Conservation (phyloP, 2,329 filamentous ascomycete genomes). For the Verticillium isaacii region DNA sequence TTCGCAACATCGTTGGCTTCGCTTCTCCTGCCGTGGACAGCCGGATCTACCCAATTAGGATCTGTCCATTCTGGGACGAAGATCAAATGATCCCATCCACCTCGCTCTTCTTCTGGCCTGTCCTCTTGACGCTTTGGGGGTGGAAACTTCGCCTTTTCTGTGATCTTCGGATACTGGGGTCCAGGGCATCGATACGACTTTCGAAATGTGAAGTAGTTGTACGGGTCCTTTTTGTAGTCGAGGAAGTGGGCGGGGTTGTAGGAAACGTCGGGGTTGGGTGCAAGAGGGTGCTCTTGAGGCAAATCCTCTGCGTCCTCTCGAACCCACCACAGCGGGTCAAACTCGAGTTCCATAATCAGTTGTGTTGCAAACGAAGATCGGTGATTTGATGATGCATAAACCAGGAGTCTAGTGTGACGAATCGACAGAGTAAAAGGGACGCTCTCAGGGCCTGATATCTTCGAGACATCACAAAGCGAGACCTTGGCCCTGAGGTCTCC, state of each 20-base stretch:
- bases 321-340: too few species aligned
- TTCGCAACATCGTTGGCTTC: too few species aligned
- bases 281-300: too few species aligned
- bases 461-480: too few species aligned
- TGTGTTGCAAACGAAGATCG: too few species aligned
- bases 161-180: neutral
- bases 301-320: too few species aligned
- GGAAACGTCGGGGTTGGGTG: neutral
- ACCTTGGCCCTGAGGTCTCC: too few species aligned
- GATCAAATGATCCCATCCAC: conserved; percentile 2
- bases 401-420: too few species aligned
- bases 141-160: neutral
- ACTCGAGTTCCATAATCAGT: too few species aligned
- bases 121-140: too few species aligned
- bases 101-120: neutral
- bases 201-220: neutral
- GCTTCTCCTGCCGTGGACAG: neutral
- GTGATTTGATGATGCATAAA: neutral
- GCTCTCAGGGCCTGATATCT: too few species aligned
- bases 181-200: neutral
- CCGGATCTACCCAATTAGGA: conserved; percentile 19
- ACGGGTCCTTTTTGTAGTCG: neutral
- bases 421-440: too few species aligned
- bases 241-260: neutral
- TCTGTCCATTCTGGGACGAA: conserved; percentile 22